A percentile compares a stretch with the other conserved stretches of the same genome.
These are phyloP conservation scores for Amanita fuliginea DNA, from an alignment of 768 basidiomycete species.

Conservation along the genomic window DNA sequence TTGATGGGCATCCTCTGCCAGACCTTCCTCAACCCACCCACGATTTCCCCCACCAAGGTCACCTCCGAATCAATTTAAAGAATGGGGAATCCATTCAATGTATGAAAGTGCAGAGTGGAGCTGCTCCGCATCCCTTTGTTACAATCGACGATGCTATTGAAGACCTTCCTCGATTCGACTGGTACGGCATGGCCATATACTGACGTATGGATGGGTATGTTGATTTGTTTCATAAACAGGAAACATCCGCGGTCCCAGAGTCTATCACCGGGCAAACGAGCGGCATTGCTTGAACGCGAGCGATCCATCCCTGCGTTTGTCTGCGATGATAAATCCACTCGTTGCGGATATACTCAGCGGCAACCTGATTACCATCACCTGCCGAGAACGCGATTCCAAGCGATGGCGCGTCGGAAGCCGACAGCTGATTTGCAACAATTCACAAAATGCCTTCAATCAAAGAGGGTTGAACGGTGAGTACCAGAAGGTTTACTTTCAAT, in stretches of 20 bases:
- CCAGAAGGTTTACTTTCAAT: neutral
- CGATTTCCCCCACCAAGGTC: slow-evolving; percentile 30
- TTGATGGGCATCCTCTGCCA: slow-evolving; percentile 30
- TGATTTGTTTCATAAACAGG: slow-evolving; percentile 13
- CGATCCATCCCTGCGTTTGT: slow-evolving; percentile 24
- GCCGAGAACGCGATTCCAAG: slow-evolving; percentile 35
- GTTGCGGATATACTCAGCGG: slow-evolving; percentile 25
- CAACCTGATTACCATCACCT: slow-evolving; percentile 20
- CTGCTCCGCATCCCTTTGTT: slow-evolving; percentile 45
- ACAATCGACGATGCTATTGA: slow-evolving; percentile 64
- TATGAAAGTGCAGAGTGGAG: slow-evolving; percentile 35
- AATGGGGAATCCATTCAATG: slow-evolving; percentile 28
- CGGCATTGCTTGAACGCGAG: slow-evolving; percentile 13
- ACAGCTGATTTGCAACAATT: slow-evolving; percentile 56
- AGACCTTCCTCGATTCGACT: slow-evolving; percentile 66
- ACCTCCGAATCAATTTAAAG: slow-evolving; percentile 41
- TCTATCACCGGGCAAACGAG: slow-evolving; percentile 8
- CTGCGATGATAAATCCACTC: slow-evolving; percentile 18
- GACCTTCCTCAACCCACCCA: slow-evolving; percentile 47
- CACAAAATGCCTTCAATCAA: slow-evolving; percentile 39
- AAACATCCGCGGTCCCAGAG: slow-evolving; percentile 21
- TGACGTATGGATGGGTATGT: neutral
- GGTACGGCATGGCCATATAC: slow-evolving; percentile 29
- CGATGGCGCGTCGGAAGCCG: slow-evolving; percentile 28
- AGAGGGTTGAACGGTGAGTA: slow-evolving; percentile 48